Base-by-base conservation (phyloP, 1,284 basidiomycete genomes). In the Tilletiaria anomala region DNA sequence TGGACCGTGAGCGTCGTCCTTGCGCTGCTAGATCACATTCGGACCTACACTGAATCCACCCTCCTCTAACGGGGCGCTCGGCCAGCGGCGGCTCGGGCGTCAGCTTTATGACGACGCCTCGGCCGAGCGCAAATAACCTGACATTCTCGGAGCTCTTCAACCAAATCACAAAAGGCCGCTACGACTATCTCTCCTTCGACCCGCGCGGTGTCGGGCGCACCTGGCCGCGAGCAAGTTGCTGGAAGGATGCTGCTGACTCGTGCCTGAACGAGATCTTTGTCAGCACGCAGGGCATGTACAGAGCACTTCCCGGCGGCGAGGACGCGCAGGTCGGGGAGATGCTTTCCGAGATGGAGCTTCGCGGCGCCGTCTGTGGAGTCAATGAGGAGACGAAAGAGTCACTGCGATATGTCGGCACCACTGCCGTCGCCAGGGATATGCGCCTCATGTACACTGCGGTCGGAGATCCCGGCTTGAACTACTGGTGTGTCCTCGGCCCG, bases 161-260 rank as follows among this genome's bases (percentile, higher is more conserved):
- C 36, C 42, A 43, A 15, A 39, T 55, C 42, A 37, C 54, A 12
- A 41, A 50, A 8, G 40, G 41, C 40, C 42, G 42, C 35, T 58
- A 58, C 44, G 48, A 58, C 42, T 41, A 56, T 6, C 40, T 56
- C 29, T 51, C 47, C 12, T 56, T 51, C 10, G 50, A 58, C 35
- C 53, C 55, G 16, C 51, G 53, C 18, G 55, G 48, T 17, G 47
- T 55, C 14, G 47, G 43, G 2, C 44, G 44, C 14, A 55, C 50
- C 31, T 43, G 43, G 39, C 53, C 55, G 16, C 35, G 42, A 23
- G 53, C 51, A 32, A 44, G 53, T 21, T 58, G 53, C 44, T 56
- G 41, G 44, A 44, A 47, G 44, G 46, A 42, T 29, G 8, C 5
- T 14, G 47, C 45, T 5, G 39, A 42, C 11, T 47, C 45, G 23